phyloP scores from a whole-genome alignment of 768 basidiomycete genomes.

The Boletus speciosus region DNA sequence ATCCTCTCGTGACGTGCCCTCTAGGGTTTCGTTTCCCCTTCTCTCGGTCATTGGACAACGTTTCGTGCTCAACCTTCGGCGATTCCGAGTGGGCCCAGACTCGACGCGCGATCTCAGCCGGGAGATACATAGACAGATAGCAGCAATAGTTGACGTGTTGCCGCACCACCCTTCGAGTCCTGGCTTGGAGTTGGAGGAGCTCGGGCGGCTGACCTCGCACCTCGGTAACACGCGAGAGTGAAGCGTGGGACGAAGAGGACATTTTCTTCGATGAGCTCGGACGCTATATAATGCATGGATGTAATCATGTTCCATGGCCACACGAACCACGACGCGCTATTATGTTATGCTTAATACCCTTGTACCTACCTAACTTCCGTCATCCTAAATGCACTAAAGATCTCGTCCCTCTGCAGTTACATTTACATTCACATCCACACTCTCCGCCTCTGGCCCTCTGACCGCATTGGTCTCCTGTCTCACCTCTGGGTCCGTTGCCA shows the following conservation, averaged over 20 bases:
- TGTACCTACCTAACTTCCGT: too few species aligned
- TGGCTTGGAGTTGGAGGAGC: not conserved
- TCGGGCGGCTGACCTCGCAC: too few species aligned
- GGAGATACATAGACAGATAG: constrained; percentile 12
- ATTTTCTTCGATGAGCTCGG: too few species aligned
- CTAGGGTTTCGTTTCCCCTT: constrained; percentile 10
- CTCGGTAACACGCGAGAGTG: too few species aligned
- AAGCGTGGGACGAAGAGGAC: too few species aligned
- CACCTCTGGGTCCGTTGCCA: not conserved
- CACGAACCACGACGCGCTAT: not conserved
- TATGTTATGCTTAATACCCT: too few species aligned
- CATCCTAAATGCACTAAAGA: too few species aligned
- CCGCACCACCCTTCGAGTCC: not conserved
- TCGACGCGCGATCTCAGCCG: constrained; percentile 12
- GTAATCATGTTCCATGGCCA: not conserved
- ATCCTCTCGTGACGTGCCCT: not conserved
- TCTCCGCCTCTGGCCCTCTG: not conserved
- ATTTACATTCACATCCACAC: not conserved
- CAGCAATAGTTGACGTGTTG: not conserved
- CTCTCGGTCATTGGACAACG: constrained; percentile 20
- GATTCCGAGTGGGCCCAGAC: constrained; percentile 1
- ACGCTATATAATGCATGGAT: not conserved
- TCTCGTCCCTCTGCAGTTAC: not conserved
- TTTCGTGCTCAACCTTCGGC: constrained; percentile 20
- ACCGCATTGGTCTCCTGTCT: not conserved